These are phyloP conservation scores for Schrenkiella parvula DNA, from an alignment of 345 rosid genomes.

Conservation along the genomic window DNA sequence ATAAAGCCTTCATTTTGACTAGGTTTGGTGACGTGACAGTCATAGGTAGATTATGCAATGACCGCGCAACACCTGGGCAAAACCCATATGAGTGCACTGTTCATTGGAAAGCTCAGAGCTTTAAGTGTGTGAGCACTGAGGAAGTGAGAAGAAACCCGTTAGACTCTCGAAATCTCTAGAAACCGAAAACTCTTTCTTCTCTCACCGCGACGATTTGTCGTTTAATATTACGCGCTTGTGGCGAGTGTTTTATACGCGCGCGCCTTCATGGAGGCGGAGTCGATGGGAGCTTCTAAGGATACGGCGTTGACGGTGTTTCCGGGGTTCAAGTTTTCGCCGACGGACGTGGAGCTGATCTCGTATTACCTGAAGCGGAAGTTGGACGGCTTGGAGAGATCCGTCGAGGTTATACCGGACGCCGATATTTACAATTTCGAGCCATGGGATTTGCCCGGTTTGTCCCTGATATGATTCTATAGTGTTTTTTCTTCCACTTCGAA, in stretches of 20 bases:
- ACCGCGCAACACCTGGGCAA: not conserved
- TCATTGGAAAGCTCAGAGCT: not conserved
- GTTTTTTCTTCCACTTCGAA: not conserved
- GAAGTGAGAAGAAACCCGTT: not conserved
- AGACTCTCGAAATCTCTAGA: not conserved
- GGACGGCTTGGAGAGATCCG: slow-evolving; percentile 61
- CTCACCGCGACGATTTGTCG: not conserved
- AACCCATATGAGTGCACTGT: not conserved
- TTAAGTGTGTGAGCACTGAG: not conserved
- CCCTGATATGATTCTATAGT: not conserved
- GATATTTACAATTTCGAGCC: slow-evolving; percentile 74
- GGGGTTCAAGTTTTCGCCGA: slow-evolving; percentile 79
- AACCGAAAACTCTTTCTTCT: not conserved
- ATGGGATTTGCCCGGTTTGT: slow-evolving; percentile 83
- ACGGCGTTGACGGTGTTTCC: slow-evolving; percentile 67
- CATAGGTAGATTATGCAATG: not conserved
- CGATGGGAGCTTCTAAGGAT: slow-evolving; percentile 32
- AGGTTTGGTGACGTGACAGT: slow-evolving; percentile 15
- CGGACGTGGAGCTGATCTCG: slow-evolving; percentile 73
- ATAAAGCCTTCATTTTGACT: not conserved
- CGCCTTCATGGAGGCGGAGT: slow-evolving; percentile 9
- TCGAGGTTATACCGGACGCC: slow-evolving; percentile 61
- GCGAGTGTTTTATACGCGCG: not conserved
- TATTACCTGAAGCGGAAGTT: slow-evolving; percentile 73
- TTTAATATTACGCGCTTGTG: not conserved